Base-by-base conservation (phyloP, 352 stramenopile genomes). In the Sclerospora graminicola region DNA sequence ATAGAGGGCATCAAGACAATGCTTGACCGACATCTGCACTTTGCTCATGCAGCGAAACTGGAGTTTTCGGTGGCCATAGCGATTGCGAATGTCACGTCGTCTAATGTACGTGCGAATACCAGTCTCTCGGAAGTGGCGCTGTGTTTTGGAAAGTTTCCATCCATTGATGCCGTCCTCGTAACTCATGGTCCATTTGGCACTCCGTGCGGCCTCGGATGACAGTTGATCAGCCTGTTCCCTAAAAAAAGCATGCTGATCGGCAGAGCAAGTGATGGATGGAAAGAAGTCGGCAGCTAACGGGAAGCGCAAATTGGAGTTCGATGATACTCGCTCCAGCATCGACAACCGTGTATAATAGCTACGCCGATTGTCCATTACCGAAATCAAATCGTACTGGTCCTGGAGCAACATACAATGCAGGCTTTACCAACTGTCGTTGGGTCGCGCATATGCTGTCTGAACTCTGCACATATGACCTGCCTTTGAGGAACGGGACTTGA, bases 41-140 rank as follows among this genome's bases (percentile, higher is more conserved):
- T 73, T 66, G 47, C 68, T 66, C 56, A 84, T 69, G 57, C 74
- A 84, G 35, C 69, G 68, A 56, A 86, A 84, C 36, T 85, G 68
- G 41, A 78, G 37, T 14, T 59, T 47, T 29, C 63, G 63, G 16
- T 66, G 42, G 39, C 51, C 51, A 23, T 52, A 61, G 21, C 47
- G 51, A 38, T 82, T 55, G 11, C 54, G 54, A 15, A 38, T 48
- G 36, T 76, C 66, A 26, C 60, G 43, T 35, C 63, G 62, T 41
- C 61, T 50, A 49, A 44, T 77, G 57, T 82, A 84, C 13, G 66
- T 78, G 35, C 69, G 69, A 32, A 82, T 72, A 34, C 74, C 71
- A 11, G 66, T 75, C 34, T 79, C 74, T 38, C 70, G 70, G 33
- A 80, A 84, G 46, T 86, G 68, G 27, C 60, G 69, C 44, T 80